Conservation (phyloP, 1,284 basidiomycete species). For the Puccinia novopanici region DNA sequence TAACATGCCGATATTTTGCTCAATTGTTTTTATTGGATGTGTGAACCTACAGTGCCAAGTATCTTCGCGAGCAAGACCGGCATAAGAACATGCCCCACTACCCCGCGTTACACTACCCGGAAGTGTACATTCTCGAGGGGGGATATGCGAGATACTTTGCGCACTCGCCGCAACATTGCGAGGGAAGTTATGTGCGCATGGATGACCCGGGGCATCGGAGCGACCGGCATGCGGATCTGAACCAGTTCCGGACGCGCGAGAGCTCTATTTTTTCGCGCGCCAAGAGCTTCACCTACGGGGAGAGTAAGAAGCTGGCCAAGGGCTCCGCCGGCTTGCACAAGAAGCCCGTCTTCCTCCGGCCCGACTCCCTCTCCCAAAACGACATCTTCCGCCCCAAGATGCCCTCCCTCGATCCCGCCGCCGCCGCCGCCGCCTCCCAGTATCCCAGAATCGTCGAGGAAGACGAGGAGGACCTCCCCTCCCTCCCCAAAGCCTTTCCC, state of each 20-base stretch:
- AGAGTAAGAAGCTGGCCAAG: too few species aligned
- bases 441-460: conserved; percentile 11
- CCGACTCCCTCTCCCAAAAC: not conserved
- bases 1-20: conserved; percentile 52
- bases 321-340: too few species aligned
- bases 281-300: too few species aligned
- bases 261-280: too few species aligned
- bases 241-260: conserved; percentile 79
- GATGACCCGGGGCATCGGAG: conserved; percentile 81
- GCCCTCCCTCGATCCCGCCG: too few species aligned
- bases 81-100: conserved; percentile 82
- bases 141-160: conserved; percentile 75
- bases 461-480: conserved; percentile 11
- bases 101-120: too few species aligned
- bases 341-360: conserved; percentile 6
- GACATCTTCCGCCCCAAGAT: conserved; percentile 3
- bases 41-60: conserved; percentile 71
- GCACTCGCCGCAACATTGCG: conserved; percentile 32
- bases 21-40: not conserved
- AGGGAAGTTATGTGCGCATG: conserved; percentile 76
- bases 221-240: conserved; percentile 79
- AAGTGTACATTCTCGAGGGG: conserved; percentile 94
- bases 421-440: not conserved
- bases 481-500: not conserved
- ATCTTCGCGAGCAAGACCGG: conserved; percentile 85